phyloP scores from a whole-genome alignment of 345 rosid species.

The Chamaenerion angustifolium region DNA sequence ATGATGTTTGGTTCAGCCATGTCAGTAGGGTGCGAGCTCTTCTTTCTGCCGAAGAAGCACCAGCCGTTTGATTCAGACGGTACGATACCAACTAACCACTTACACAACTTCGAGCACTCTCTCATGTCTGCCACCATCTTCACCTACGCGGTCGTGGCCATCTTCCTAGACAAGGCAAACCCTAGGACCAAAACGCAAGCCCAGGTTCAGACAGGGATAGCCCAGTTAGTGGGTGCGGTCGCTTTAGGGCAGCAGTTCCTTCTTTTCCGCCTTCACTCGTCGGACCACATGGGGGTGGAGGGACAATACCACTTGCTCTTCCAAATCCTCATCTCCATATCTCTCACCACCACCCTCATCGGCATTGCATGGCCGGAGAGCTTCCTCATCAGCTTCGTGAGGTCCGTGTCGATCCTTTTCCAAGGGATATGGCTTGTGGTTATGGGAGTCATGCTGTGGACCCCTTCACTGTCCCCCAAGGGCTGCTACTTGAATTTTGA shows the following conservation, averaged over 20 bases:
- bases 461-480: constrained; percentile 43
- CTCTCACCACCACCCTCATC: constrained; percentile 43
- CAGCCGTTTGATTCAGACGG: constrained; percentile 68
- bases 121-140: constrained; percentile 51
- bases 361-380: constrained; percentile 43
- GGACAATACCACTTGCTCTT: constrained; percentile 76
- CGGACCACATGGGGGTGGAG: constrained; percentile 73
- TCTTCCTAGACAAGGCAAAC: constrained; percentile 26
- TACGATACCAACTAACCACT: constrained; percentile 65
- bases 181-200: constrained; percentile 5
- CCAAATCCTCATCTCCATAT: constrained; percentile 39
- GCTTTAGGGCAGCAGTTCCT: constrained; percentile 69
- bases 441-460: constrained; percentile 77
- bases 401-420: too few species aligned
- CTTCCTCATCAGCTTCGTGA: constrained; percentile 53
- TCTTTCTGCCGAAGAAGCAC: too few species aligned
- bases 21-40: constrained; percentile 62
- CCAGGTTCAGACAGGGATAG: constrained; percentile 15
- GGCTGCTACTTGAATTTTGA: constrained; percentile 51
- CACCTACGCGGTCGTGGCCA: constrained; percentile 41
- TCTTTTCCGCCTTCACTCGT: constrained; percentile 66
- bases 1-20: constrained; percentile 45
- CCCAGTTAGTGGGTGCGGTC: constrained; percentile 41
- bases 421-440: constrained; percentile 65
- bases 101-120: constrained; percentile 77